These are phyloP conservation scores for Rhodofomes roseus DNA, from an alignment of 1,284 basidiomycete genomes.

Conservation along the genomic window DNA sequence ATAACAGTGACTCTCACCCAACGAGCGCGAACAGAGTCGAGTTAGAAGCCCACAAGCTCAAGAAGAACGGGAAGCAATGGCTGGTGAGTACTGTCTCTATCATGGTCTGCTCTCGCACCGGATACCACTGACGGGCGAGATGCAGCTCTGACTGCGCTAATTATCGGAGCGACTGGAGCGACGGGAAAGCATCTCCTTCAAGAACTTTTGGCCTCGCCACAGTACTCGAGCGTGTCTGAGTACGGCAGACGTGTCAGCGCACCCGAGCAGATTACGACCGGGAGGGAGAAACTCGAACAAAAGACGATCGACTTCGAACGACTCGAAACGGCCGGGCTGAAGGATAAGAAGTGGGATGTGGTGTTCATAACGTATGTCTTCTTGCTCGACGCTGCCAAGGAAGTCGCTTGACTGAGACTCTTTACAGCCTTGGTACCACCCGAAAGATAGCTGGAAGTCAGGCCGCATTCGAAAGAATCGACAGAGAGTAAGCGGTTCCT, in stretches of 20 bases:
- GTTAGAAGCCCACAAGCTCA: too few relatives aligned
- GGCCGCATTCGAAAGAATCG: conserved; percentile 62
- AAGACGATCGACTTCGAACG: conserved; percentile 65
- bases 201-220: conserved; percentile 49
- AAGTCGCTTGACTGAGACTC: not conserved
- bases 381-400: not conserved
- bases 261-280: conserved; percentile 30
- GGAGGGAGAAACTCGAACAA: conserved; percentile 54
- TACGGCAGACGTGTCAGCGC: conserved; percentile 59
- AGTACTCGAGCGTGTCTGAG: conserved; percentile 57
- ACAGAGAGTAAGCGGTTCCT: too few relatives aligned
- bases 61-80: too few relatives aligned
- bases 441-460: not conserved
- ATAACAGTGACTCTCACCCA: too few relatives aligned
- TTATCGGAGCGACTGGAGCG: conserved; percentile 66
- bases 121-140: too few relatives aligned
- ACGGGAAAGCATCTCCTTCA: conserved; percentile 52
- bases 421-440: conserved; percentile 29
- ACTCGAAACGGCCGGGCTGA: conserved; percentile 45
- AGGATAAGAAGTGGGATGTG: conserved; percentile 61
- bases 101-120: too few relatives aligned
- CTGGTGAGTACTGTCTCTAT: too few relatives aligned
- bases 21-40: too few relatives aligned
- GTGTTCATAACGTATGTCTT: conserved; percentile 52
- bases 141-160: conserved; percentile 45